These are phyloP conservation scores for Colletotrichum falcatum DNA, from an alignment of 2,329 filamentous ascomycete genomes.

Conservation along the genomic window DNA sequence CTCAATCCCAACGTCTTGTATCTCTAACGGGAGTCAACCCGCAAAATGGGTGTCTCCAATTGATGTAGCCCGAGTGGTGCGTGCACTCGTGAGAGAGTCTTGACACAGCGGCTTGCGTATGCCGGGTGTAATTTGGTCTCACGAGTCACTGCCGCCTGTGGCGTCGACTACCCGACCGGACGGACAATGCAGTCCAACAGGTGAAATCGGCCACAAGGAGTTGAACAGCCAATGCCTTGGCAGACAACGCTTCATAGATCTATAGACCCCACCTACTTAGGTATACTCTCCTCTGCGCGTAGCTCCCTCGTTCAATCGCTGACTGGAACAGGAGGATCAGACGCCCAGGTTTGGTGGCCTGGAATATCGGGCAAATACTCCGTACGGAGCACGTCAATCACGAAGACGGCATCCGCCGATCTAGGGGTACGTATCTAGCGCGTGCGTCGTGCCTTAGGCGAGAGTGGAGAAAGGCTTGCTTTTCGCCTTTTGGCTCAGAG, in stretches of 20 bases:
- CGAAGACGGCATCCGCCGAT: conserved; percentile 32
- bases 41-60: conserved; percentile 19
- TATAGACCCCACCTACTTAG: neutral
- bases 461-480: conserved; percentile 35
- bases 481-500: conserved; percentile 34
- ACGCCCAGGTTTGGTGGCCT: conserved; percentile 25
- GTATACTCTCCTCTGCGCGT: neutral
- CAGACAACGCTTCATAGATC: neutral
- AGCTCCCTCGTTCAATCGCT: neutral
- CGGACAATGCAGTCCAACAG: neutral
- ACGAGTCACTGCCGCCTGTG: conserved; percentile 9
- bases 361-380: conserved; percentile 35
- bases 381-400: conserved; percentile 31
- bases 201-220: neutral
- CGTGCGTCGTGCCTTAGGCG: conserved; percentile 23
- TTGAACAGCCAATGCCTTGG: conserved; percentile 6
- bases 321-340: conserved; percentile 6
- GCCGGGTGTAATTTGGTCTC: neutral
- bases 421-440: conserved; percentile 28
- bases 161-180: neutral
- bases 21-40: conserved; percentile 33
- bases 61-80: conserved; percentile 18
- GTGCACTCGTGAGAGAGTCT: neutral
- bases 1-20: conserved; percentile 37
- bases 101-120: conserved; percentile 23